Evolutionary conservation across 2,329 filamentous ascomycete genomes (phyloP).

Genomic region (Ophiostoma ulmi): DNA sequence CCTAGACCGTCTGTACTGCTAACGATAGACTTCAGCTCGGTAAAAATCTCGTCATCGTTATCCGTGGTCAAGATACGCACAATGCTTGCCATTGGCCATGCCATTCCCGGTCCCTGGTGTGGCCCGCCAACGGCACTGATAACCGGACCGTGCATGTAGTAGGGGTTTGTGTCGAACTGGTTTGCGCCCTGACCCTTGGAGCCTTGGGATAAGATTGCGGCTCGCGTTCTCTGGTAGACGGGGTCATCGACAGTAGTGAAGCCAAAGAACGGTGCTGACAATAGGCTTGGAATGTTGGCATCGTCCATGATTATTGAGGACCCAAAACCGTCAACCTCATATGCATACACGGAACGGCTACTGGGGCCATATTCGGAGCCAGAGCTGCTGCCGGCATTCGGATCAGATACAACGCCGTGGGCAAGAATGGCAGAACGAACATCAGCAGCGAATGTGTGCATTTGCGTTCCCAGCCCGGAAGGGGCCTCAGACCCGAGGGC

Average conservation of each 20-base stretch:
- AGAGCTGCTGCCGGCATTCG: conserved; percentile 32
- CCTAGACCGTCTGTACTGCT: conserved; percentile 67
- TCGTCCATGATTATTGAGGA: conserved; percentile 59
- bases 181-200: background rate
- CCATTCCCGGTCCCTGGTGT: conserved; percentile 58
- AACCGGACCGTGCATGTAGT: conserved; percentile 55
- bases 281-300: conserved; percentile 59
- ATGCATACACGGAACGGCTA: conserved; percentile 57
- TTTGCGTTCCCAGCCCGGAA: conserved; percentile 46
- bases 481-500: conserved; percentile 35
- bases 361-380: background rate
- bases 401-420: conserved; percentile 46
- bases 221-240: conserved; percentile 68
- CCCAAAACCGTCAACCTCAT: conserved; percentile 67
- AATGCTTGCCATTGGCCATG: conserved; percentile 84
- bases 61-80: conserved; percentile 73
- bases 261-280: conserved; percentile 57
- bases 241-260: conserved; percentile 54
- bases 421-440: conserved; percentile 29
- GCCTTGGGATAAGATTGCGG: conserved; percentile 54
- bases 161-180: conserved; percentile 58
- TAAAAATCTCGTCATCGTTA: conserved; percentile 66
- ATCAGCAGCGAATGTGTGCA: conserved; percentile 56
- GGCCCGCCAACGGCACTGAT: conserved; percentile 50
- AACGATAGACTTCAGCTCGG: conserved; percentile 59